A percentile compares a stretch with the other conserved stretches of the same genome.
These are phyloP conservation scores for Psilocybe subaeruginosa DNA, from an alignment of 768 basidiomycete species.

Conservation along the genomic window DNA sequence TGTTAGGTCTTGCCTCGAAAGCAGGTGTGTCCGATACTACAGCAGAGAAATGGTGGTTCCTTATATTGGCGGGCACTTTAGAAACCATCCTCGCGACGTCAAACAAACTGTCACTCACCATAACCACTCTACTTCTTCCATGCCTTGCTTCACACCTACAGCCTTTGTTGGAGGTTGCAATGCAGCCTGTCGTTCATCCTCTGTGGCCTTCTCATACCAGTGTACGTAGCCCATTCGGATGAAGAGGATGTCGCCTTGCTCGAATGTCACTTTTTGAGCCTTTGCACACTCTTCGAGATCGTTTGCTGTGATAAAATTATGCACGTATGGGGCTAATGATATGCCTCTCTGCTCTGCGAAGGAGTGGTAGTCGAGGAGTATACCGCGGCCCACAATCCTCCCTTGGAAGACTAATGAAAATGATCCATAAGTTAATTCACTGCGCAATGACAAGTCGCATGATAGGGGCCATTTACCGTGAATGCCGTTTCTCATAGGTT, in stretches of 20 bases:
- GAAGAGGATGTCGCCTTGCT: slow-evolving; percentile 28
- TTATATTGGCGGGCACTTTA: not conserved
- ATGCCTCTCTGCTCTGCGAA: slow-evolving; percentile 22
- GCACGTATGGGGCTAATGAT: slow-evolving; percentile 14
- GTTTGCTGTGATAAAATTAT: slow-evolving; percentile 22
- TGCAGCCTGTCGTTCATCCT: slow-evolving; percentile 17
- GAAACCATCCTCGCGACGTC: too few species aligned
- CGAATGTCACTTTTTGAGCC: slow-evolving; percentile 21
- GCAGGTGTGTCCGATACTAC: slow-evolving; percentile 27
- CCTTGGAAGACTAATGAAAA: slow-evolving; percentile 20
- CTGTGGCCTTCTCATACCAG: slow-evolving; percentile 25
- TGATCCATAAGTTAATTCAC: not conserved
- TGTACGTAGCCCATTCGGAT: slow-evolving; percentile 26
- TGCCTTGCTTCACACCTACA: slow-evolving; percentile 21
- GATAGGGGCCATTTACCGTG: slow-evolving; percentile 15
- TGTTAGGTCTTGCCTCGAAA: slow-evolving; percentile 25
- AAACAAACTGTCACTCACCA: slow-evolving; percentile 1
- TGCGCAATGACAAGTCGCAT: not conserved
- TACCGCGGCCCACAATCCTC: slow-evolving; percentile 28
- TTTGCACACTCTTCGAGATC: slow-evolving; percentile 23
- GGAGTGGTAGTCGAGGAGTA: slow-evolving; percentile 26
- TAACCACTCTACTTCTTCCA: slow-evolving; percentile 27
- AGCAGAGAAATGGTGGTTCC: slow-evolving; percentile 29
- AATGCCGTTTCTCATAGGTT: slow-evolving; percentile 26
- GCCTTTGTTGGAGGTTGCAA: slow-evolving; percentile 5